These are phyloP conservation scores for Metarhizium humberi DNA, from an alignment of 2,329 filamentous ascomycete species.

Conservation along the genomic window DNA sequence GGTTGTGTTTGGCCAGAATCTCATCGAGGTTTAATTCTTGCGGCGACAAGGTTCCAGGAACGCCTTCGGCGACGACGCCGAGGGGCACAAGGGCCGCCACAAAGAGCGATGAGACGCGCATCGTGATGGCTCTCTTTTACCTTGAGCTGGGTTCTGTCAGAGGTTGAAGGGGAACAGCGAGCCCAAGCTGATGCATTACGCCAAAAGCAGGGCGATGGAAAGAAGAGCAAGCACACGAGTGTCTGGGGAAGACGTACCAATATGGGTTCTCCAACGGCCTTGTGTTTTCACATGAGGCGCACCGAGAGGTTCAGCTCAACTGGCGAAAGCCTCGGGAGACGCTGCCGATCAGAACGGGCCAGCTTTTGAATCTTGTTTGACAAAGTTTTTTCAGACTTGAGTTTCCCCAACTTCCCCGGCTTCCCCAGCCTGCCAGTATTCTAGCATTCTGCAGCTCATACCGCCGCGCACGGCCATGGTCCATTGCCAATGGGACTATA, in stretches of 20 bases:
- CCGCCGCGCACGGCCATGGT: slow-evolving; percentile 4
- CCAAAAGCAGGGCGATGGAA: background rate
- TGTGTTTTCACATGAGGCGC: background rate
- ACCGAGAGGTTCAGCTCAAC: background rate
- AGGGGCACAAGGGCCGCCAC: slow-evolving; percentile 24
- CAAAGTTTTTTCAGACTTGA: background rate
- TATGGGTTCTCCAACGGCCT: slow-evolving; percentile 2
- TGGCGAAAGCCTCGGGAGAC: slow-evolving; percentile 2
- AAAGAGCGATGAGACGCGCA: slow-evolving; percentile 28
- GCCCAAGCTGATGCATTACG: background rate
- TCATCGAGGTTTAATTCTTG: slow-evolving; percentile 30
- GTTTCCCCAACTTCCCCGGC: slow-evolving; percentile 3
- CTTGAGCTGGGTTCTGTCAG: background rate
- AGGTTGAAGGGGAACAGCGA: background rate
- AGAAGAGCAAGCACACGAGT: background rate
- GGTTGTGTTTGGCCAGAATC: slow-evolving; percentile 31
- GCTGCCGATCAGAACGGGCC: background rate
- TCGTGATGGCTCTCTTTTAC: slow-evolving; percentile 11
- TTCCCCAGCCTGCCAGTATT: background rate
- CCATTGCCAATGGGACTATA: slow-evolving; percentile 3
- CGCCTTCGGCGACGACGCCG: slow-evolving; percentile 20
- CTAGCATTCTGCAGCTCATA: background rate
- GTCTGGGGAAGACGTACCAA: background rate
- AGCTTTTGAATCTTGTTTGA: background rate
- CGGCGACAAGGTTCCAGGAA: slow-evolving; percentile 13